Base-by-base conservation (phyloP, 306 rosid species). In the Arachis stenosperma region DNA sequence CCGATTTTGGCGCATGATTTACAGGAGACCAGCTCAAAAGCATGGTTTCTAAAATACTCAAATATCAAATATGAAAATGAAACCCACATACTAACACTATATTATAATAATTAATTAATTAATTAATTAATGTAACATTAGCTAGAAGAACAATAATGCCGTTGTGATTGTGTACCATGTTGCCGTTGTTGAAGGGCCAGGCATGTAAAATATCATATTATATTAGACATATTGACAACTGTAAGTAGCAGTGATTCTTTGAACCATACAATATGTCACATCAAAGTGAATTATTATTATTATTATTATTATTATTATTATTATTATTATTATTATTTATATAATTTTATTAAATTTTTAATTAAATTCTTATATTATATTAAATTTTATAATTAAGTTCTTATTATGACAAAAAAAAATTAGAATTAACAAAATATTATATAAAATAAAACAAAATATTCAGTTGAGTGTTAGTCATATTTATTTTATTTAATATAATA, bases 221-320 rank as follows among this genome's bases (percentile, higher is more conserved):
- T n/a, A 9, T 3, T 5, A 12, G 8, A n/a, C 57, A 52, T 6
- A 52, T 52, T 52, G 71, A 70, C 76, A 79, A 60, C 75, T 67
- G 70, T 37, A 17, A 58, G 62, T 14, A 42, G 65, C 58, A 43
- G 58, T 69, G 15, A 53, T 50, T 73, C 50, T 72, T 72, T 59
- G 53, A 66, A 74, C 52, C 59, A 43, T 44, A 46, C 17, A 52
- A 15, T 69, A 51, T 63, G 56, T 68, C 68, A 80, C 65, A 30
- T 14, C 51, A 48, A 62, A 68, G 75, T 67, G 42, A 36, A 59
- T 60, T 74, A 44, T 13, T 50, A 14, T 52, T 0, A 17, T 33
- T 11, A 63, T 48, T 79, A 69, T 33, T 33, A 33, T 22, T 22
- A 22, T 22, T 22, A 22, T 22, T 22, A 22, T 17, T 17, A 17